These are phyloP conservation scores for Cladosporium colombiae DNA, from an alignment of 2,329 filamentous ascomycete genomes.

Conservation along the genomic window DNA sequence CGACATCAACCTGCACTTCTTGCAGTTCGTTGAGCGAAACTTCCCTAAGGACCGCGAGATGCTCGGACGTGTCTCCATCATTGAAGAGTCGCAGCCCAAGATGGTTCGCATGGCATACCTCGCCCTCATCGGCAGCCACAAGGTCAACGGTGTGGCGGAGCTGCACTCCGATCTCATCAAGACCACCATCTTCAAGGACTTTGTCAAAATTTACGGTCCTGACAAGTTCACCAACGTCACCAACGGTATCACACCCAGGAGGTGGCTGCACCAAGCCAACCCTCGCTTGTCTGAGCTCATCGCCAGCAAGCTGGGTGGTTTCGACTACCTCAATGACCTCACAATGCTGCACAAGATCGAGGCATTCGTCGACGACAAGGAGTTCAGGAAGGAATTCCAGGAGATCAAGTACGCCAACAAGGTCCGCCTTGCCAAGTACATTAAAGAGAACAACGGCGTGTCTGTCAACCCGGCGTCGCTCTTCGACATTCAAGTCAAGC, in stretches of 20 bases:
- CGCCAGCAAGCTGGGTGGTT: slow-evolving; percentile 79
- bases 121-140: slow-evolving; percentile 95
- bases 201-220: slow-evolving; percentile 88
- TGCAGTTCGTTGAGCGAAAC: slow-evolving; percentile 84
- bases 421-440: slow-evolving; percentile 84
- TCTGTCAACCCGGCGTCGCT: slow-evolving; percentile 83
- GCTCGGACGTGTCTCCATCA: slow-evolving; percentile 86
- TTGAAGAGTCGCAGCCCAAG: slow-evolving; percentile 94
- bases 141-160: slow-evolving; percentile 98
- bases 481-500: slow-evolving; percentile 97
- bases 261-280: slow-evolving; percentile 98
- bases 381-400: slow-evolving; percentile 90
- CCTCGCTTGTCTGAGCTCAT: slow-evolving; percentile 89
- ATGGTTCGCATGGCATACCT: slow-evolving; percentile 98
- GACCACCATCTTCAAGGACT: slow-evolving; percentile 99
- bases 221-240: slow-evolving; percentile 99
- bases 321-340: slow-evolving; percentile 86
- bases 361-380: slow-evolving; percentile 77
- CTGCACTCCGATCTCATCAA: slow-evolving; percentile 97
- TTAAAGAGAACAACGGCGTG: slow-evolving; percentile 77
- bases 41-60: slow-evolving; percentile 91
- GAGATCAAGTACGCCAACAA: slow-evolving; percentile 98
- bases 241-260: slow-evolving; percentile 92
- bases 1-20: slow-evolving; percentile 93
- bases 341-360: slow-evolving; percentile 85